These are phyloP conservation scores for Paramecium tetraurelia DNA, from an alignment of 73 alveolate species.

Conservation along the genomic window DNA sequence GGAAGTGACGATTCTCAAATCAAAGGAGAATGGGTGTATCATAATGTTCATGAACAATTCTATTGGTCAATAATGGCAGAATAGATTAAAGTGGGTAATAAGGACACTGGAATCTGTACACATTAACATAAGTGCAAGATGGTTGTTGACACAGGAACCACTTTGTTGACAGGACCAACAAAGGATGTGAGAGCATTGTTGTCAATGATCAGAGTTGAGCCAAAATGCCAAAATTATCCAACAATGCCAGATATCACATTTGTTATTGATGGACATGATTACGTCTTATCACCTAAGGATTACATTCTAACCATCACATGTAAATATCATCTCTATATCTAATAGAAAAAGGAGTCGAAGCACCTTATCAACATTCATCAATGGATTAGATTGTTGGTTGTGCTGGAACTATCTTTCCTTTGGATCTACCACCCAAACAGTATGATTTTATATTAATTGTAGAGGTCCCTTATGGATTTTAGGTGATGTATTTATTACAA, in stretches of 20 bases:
- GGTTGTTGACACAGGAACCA: constrained; percentile 67
- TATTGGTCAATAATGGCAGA: constrained; percentile 67
- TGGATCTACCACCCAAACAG: constrained; percentile 26
- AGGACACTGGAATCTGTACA: constrained; percentile 55
- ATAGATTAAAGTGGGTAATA: constrained; percentile 55
- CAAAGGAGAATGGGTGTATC: constrained; percentile 59
- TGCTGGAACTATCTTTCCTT: constrained; percentile 37
- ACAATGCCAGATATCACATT: constrained; percentile 61
- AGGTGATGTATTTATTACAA: constrained; percentile 76
- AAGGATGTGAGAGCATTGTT: constrained; percentile 52
- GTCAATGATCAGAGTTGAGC: constrained; percentile 43
- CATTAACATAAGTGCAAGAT: constrained; percentile 48
- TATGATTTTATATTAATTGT: not conserved
- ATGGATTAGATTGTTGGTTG: constrained; percentile 48
- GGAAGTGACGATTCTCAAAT: constrained; percentile 22
- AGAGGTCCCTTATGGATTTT: constrained; percentile 67
- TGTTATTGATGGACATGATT: constrained; percentile 63
- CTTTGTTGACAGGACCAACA: constrained; percentile 65
- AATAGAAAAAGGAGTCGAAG: constrained; percentile 13
- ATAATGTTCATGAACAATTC: constrained; percentile 55
- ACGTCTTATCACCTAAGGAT: constrained; percentile 54
- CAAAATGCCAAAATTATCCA: constrained; percentile 31
- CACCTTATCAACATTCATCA: constrained; percentile 53
- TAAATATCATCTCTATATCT: not conserved
- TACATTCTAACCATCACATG: constrained; percentile 62